Percentiles rank a stretch among this genome's conserved stretches.
These are phyloP conservation scores for Dryas integrifolia DNA, from an alignment of 331 rosid species.

Conservation along the genomic window DNA sequence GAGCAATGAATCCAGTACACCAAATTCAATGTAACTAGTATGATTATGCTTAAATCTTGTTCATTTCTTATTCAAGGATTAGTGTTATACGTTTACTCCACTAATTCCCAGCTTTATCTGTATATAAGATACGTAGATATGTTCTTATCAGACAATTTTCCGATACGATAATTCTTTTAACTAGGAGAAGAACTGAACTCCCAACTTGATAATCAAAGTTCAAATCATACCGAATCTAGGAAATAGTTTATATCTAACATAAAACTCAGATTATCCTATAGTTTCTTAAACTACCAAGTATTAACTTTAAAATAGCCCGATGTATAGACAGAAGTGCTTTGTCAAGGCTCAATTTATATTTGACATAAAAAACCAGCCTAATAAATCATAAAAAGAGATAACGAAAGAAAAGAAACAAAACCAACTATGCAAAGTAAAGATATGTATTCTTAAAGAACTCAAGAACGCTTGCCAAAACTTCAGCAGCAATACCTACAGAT, in stretches of 20 bases:
- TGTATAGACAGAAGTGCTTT: no score
- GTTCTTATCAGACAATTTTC: no score
- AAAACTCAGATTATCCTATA: not conserved
- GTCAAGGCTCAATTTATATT: no score
- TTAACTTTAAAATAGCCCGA: no score
- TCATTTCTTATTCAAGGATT: not conserved
- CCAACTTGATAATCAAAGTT: not conserved
- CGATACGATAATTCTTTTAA: no score
- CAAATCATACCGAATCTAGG: not conserved
- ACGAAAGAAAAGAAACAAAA: not conserved
- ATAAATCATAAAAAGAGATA: not conserved
- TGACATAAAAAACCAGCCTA: no score
- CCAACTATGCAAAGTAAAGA: not conserved
- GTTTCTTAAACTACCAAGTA: not conserved
- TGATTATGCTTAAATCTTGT: conserved; percentile 10
- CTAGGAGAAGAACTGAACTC: no score
- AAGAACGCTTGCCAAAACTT: not conserved
- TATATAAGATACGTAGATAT: no score
- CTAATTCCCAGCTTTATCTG: not conserved
- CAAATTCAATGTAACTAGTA: not conserved
- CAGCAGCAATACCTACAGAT: no score
- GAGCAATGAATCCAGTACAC: not conserved
- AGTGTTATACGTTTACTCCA: not conserved
- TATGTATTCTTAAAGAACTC: not conserved
- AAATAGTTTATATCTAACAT: not conserved